A percentile compares a stretch with the other conserved stretches of the same genome.
Conservation (phyloP, 352 stramenopile genomes). For the Phytophthora foliorum region DNA sequence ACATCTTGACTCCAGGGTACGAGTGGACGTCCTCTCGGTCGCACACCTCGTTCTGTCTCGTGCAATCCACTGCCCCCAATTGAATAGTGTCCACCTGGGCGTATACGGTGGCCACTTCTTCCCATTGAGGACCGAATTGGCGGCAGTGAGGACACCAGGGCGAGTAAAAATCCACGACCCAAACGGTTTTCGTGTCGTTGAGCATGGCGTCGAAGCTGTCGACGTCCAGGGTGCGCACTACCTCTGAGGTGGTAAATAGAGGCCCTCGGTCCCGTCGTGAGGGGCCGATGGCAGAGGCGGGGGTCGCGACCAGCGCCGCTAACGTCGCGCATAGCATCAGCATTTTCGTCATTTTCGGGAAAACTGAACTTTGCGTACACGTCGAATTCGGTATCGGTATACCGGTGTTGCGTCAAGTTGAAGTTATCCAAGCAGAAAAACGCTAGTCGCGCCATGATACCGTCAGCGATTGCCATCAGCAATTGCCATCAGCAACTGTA, state of each 20-base stretch:
- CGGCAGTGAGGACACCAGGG: slow-evolving; percentile 84
- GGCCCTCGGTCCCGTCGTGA: slow-evolving; percentile 14
- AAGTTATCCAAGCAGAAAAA: slow-evolving; percentile 1
- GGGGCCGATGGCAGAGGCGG: slow-evolving; percentile 6
- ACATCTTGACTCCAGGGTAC: slow-evolving; percentile 77
- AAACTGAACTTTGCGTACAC: slow-evolving; percentile 2
- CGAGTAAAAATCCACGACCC: slow-evolving; percentile 85
- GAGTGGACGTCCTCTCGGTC: slow-evolving; percentile 60
- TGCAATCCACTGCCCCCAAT: slow-evolving; percentile 79
- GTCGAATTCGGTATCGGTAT: not conserved
- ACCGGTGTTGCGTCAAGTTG: not conserved
- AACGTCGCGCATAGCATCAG: slow-evolving; percentile 18
- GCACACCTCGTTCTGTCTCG: slow-evolving; percentile 59
- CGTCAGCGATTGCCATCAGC: not conserved
- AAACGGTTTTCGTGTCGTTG: slow-evolving; percentile 64
- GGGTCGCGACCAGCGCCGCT: not conserved
- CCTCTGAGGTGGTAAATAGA: slow-evolving; percentile 27
- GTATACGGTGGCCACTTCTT: slow-evolving; percentile 71
- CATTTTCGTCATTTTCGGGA: not conserved
- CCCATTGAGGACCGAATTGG: slow-evolving; percentile 71
- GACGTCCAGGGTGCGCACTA: slow-evolving; percentile 36
- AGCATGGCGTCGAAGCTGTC: slow-evolving; percentile 47
- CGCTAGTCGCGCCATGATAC: not conserved
- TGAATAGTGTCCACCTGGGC: slow-evolving; percentile 50
- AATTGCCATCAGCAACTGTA: no score